Evolutionary conservation across 805 yeast genomes (phyloP).

Genomic region (Spathaspora boniae): DNA sequence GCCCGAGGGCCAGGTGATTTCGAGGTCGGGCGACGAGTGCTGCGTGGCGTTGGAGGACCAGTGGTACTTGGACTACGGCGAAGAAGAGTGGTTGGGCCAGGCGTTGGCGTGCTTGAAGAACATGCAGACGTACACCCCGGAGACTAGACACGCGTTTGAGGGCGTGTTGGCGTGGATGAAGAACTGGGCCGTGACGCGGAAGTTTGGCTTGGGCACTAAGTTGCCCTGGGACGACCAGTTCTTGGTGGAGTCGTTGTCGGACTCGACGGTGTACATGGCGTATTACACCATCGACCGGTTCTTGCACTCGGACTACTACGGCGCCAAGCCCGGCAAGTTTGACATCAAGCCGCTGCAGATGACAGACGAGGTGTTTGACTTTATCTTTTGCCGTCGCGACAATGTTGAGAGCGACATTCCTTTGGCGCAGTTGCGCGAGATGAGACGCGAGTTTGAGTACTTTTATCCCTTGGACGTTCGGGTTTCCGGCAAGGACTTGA

Average conservation of each 20-base stretch:
- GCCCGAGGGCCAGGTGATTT: constrained; percentile 86
- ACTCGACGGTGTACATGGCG: constrained; percentile 93
- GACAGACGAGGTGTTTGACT: constrained; percentile 93
- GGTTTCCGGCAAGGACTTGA: constrained; percentile 93
- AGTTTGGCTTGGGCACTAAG: constrained; percentile 91
- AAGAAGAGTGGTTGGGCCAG: constrained; percentile 77
- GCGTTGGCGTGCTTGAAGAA: constrained; percentile 73
- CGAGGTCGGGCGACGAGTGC: constrained; percentile 96
- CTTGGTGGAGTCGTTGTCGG: constrained; percentile 91
- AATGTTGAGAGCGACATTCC: constrained; percentile 58
- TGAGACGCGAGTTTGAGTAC: constrained; percentile 94
- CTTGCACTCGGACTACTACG: constrained; percentile 83
- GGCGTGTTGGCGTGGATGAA: constrained; percentile 93
- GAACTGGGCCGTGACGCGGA: constrained; percentile 98
- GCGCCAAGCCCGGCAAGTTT: constrained; percentile 68
- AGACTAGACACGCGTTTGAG: constrained; percentile 88
- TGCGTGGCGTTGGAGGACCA: constrained; percentile 96
- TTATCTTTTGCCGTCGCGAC: constrained; percentile 74
- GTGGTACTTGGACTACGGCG: constrained; percentile 98
- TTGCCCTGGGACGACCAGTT: constrained; percentile 96
- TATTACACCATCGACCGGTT: constrained; percentile 88
- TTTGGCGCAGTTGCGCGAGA: constrained; percentile 54
- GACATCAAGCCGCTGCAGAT: constrained; percentile 75
- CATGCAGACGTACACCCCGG: constrained; percentile 78
- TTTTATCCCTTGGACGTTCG: constrained; percentile 93